phyloP scores from a whole-genome alignment of 1,284 basidiomycete genomes.

The Peniophora sp. region DNA sequence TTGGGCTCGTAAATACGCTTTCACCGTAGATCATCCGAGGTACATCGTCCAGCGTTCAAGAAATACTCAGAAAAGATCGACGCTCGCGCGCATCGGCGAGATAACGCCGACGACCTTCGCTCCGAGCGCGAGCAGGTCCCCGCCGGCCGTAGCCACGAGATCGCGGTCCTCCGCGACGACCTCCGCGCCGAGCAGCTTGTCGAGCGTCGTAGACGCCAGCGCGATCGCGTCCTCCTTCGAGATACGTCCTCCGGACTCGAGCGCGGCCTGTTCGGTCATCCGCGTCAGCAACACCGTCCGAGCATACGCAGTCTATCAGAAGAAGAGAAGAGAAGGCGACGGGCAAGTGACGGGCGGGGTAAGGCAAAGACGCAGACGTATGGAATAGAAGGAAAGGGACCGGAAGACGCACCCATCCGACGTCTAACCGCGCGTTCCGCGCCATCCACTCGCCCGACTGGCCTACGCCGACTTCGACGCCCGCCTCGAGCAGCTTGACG shows the following conservation, averaged over 20 bases:
- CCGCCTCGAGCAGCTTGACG: conserved; percentile 34
- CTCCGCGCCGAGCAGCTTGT: conserved; percentile 34
- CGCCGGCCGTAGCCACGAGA: conserved; percentile 34
- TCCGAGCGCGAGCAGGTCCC: conserved; percentile 25
- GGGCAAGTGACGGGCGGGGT: too few relatives aligned
- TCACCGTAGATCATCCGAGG: too few relatives aligned
- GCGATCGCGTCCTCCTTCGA: conserved; percentile 34
- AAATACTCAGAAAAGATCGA: conserved; percentile 15
- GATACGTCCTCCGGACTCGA: conserved; percentile 31
- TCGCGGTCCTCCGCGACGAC: conserved; percentile 19
- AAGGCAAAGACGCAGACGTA: too few relatives aligned
- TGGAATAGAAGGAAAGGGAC: not conserved
- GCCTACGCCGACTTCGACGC: conserved; percentile 49
- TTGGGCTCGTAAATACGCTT: too few relatives aligned
- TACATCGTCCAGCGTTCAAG: too few relatives aligned
- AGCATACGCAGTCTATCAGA: not conserved
- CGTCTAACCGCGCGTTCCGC: conserved; percentile 44
- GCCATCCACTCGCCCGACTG: conserved; percentile 40
- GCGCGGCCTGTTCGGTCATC: conserved; percentile 5
- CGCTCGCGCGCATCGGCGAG: conserved; percentile 24
- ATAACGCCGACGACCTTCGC: conserved; percentile 41
- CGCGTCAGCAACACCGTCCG: not conserved
- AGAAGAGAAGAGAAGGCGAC: not conserved
- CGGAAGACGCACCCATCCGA: conserved; percentile 34
- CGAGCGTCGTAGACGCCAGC: conserved; percentile 40